Base-by-base conservation (phyloP, 768 basidiomycete species). In the Daedaleopsis nitida region DNA sequence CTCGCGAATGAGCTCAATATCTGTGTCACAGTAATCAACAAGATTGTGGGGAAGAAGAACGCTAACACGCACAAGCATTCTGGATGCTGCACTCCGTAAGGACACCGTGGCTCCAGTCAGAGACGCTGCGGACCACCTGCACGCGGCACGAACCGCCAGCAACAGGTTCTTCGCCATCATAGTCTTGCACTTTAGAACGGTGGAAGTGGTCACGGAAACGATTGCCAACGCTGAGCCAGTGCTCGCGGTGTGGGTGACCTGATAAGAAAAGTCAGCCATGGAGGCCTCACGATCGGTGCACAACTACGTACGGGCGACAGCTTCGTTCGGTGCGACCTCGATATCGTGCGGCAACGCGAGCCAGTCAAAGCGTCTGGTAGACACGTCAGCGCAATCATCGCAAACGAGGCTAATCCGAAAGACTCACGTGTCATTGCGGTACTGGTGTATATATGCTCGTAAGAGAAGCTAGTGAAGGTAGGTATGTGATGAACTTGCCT, bases 61-160 rank as follows among this genome's bases (percentile, higher is more conserved):
- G 47, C 1, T 12, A 35, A 42, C 4, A 9, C 38, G 34, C 69
- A 92, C 92, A 94, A 50, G 96, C 96, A 66, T 94, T 90, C 75
- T 97, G 96, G 61, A 98, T 94, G 73, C 92, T 94, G 60, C 86
- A 84, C 73, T 98, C 96, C 4, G 85, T 89, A 65, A 96, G 78
- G 38, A 95, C 91, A 2, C 96, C 96, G 67, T 94, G 92, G 68
- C 88, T 91, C 96, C 96, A 99, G 74, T 98, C 96, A 1, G 82
- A 86, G 21, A 95, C 91, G 62, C 90, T 92, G 56, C 96, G 84
- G 45, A 93, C 82, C 16, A 83, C 93, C 77, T 98, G 94, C 17
- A 94, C 88, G 37, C 78, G 78, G 69, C 88, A 89, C 9, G 79
- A 80, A 1, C 83, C 83, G 34, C 81, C 77, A 24, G 80, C 81